These are phyloP conservation scores for Ulmus americana DNA, from an alignment of 331 rosid species.

Conservation along the genomic window DNA sequence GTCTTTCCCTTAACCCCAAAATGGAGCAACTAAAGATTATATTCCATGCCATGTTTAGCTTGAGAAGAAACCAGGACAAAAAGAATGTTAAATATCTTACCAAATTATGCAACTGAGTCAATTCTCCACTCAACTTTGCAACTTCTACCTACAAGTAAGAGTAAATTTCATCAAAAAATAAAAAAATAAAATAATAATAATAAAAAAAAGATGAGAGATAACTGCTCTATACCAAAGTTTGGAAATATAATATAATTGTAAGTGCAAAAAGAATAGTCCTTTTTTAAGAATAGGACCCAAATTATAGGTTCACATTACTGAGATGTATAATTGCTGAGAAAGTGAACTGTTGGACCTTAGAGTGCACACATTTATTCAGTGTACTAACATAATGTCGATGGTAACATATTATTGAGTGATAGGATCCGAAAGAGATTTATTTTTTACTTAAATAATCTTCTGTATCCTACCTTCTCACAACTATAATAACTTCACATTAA, in stretches of 20 bases:
- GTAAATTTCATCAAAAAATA: conserved; percentile 19
- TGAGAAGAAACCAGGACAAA: background rate
- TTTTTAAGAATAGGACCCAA: no score
- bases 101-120: conserved; percentile 43
- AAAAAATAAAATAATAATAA: background rate
- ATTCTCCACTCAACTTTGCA: conserved; percentile 41
- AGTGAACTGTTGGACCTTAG: no score
- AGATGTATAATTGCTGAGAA: no score
- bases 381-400: no score
- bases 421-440: no score
- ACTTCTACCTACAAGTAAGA: conserved; percentile 61
- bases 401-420: no score
- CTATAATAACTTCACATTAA: no score
- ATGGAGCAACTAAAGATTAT: conserved; percentile 12
- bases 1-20: background rate
- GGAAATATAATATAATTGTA: background rate
- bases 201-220: background rate
- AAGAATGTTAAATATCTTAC: conserved; percentile 39
- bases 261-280: background rate
- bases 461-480: no score
- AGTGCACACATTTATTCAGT: no score
- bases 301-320: no score
- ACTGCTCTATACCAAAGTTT: background rate
- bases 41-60: conserved; percentile 3
- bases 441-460: no score